A percentile compares a stretch with the other conserved stretches of the same genome.
phyloP scores from a whole-genome alignment of 441 rosid genomes.

The Kokia cookei region DNA sequence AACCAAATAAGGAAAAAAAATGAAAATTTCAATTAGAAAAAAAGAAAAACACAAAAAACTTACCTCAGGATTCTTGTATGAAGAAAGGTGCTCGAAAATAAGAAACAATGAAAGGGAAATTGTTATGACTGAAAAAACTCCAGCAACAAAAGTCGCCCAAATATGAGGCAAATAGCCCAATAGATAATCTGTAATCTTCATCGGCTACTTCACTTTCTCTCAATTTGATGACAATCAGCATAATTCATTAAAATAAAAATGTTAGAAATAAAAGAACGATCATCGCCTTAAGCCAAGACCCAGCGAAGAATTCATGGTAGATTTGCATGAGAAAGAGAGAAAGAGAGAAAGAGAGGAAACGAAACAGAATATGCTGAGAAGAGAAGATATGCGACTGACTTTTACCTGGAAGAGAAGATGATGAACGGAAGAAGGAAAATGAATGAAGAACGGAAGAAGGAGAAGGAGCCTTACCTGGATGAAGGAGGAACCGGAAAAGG shows the following conservation, averaged over 20 bases:
- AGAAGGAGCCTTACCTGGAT: no score
- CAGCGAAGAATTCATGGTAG: no score
- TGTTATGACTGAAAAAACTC: slow-evolving; percentile 47
- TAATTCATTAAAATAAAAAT: slow-evolving; percentile 1
- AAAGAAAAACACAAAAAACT: slow-evolving; percentile 3
- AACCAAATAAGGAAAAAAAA: background rate
- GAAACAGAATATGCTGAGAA: no score
- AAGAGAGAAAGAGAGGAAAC: no score
- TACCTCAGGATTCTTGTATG: slow-evolving; percentile 99
- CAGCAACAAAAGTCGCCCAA: slow-evolving; percentile 74
- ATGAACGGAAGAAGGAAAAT: no score
- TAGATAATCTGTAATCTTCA: slow-evolving; percentile 39
- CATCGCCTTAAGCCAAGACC: background rate
- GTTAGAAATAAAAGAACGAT: background rate
- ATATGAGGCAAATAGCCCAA: slow-evolving; percentile 56
- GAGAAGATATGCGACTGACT: no score
- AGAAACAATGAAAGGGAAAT: slow-evolving; percentile 77
- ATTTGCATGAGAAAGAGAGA: no score
- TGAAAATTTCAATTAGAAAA: background rate
- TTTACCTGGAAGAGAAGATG: no score
- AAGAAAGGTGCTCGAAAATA: slow-evolving; percentile 84
- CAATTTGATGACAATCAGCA: slow-evolving; percentile 21
- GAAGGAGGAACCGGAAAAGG: no score
- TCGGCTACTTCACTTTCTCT: slow-evolving; percentile 24
- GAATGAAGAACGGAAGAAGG: no score